Conservation (phyloP, 352 stramenopile species). For the Halophytophthora batemanensis region DNA sequence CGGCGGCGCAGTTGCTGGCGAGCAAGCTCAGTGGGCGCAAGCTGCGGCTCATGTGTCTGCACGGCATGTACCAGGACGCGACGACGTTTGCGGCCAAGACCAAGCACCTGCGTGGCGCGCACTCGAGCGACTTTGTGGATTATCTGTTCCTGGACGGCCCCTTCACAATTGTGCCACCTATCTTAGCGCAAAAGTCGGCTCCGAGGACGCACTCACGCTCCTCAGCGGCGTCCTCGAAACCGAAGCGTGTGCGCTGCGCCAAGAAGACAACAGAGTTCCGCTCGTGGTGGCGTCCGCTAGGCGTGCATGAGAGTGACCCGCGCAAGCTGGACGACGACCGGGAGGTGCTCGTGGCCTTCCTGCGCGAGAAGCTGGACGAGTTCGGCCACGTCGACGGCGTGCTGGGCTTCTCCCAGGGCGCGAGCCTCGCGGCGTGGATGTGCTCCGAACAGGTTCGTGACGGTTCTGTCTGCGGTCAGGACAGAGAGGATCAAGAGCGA, state of each 20-base stretch:
- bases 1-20: constrained; percentile 11
- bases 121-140: constrained; percentile 34
- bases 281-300: constrained; percentile 68
- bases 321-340: constrained; percentile 51
- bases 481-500: constrained; percentile 3
- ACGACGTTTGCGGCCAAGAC: constrained; percentile 68
- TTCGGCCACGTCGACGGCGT: constrained; percentile 71
- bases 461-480: not conserved
- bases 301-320: constrained; percentile 44
- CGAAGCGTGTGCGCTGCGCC: constrained; percentile 33
- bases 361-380: constrained; percentile 53
- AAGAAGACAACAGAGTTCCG: constrained; percentile 68
- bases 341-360: constrained; percentile 48
- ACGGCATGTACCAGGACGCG: constrained; percentile 86
- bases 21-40: constrained; percentile 24
- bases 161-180: constrained; percentile 68
- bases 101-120: constrained; percentile 39
- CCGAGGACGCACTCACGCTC: not conserved
- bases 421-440: constrained; percentile 76
- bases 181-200: constrained; percentile 41
- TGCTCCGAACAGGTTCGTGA: constrained; percentile 55
- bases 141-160: constrained; percentile 74
- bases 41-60: constrained; percentile 74
- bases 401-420: constrained; percentile 82
- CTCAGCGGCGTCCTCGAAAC: constrained; percentile 11